Percentiles rank a stretch among this genome's conserved stretches.
Evolutionary conservation across 2,329 filamentous ascomycete species (phyloP).

Genomic region (Nigrospora oryzae): DNA sequence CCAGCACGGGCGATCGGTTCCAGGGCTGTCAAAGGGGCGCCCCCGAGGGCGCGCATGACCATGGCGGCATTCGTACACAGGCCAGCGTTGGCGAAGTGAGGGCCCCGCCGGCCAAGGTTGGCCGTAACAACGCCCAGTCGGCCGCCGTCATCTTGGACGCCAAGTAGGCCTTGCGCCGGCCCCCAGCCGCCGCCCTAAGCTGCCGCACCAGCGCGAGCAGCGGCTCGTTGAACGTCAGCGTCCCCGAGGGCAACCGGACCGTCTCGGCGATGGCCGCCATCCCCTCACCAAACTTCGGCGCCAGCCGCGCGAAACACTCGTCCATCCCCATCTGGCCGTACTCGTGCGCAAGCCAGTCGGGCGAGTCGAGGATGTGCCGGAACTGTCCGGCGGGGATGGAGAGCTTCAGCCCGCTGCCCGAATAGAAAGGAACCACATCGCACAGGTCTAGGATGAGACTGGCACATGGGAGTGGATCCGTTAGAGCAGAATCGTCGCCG

Average conservation of each 20-base stretch:
- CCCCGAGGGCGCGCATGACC: background rate
- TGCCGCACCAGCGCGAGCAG: background rate
- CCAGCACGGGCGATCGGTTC: no score
- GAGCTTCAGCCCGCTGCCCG: background rate
- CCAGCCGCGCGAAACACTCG: background rate
- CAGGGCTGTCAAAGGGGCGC: background rate
- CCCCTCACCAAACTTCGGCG: background rate
- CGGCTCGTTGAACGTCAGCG: background rate
- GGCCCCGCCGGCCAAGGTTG: background rate
- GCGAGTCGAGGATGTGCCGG: background rate
- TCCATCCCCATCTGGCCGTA: background rate
- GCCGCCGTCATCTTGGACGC: constrained; percentile 1
- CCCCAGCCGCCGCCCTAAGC: background rate
- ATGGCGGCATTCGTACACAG: background rate
- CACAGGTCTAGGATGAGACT: background rate
- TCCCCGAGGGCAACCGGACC: background rate
- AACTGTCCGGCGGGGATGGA: background rate
- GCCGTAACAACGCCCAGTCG: background rate
- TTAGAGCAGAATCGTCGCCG: no score
- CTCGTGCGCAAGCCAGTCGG: background rate
- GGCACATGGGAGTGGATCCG: background rate
- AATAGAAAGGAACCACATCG: background rate
- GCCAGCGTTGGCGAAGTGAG: background rate
- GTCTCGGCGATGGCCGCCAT: background rate
- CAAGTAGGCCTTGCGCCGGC: background rate